phyloP scores from a whole-genome alignment of 768 basidiomycete genomes.

The Pleurotus cornucopiae region DNA sequence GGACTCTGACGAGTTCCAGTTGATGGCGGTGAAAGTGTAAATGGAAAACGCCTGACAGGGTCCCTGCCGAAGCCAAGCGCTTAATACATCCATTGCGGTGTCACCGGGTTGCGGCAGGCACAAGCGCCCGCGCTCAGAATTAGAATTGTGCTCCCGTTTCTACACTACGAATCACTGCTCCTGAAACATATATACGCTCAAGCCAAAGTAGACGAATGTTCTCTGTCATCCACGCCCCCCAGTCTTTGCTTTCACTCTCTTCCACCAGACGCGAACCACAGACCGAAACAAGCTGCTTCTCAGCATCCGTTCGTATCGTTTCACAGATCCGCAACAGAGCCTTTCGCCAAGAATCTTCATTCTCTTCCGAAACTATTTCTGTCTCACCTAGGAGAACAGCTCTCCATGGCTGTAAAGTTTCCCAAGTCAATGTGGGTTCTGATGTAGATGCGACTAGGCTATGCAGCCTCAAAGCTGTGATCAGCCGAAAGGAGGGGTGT shows the following conservation, averaged over 20 bases:
- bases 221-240: conserved; percentile 23
- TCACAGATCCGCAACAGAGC: conserved; percentile 37
- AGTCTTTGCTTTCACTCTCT: conserved; percentile 7
- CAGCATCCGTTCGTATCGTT: conserved; percentile 28
- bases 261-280: conserved; percentile 11
- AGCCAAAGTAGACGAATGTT: conserved; percentile 52
- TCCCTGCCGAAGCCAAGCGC: background rate
- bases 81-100: background rate
- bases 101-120: background rate
- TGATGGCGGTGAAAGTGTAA: conserved; percentile 9
- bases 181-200: conserved; percentile 55
- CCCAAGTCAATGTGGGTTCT: conserved; percentile 20
- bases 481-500: conserved; percentile 78
- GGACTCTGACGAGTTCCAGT: background rate
- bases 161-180: conserved; percentile 41
- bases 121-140: background rate
- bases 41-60: conserved; percentile 10
- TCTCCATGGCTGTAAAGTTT: conserved; percentile 44
- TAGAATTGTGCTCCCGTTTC: conserved; percentile 46
- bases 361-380: conserved; percentile 41
- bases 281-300: conserved; percentile 11
- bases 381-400: conserved; percentile 46
- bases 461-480: conserved; percentile 67
- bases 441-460: conserved; percentile 32
- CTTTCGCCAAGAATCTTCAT: conserved; percentile 43